Evolutionary conservation across 1,284 basidiomycete genomes (phyloP).

Genomic region (Uromyces viciae-fabae): DNA sequence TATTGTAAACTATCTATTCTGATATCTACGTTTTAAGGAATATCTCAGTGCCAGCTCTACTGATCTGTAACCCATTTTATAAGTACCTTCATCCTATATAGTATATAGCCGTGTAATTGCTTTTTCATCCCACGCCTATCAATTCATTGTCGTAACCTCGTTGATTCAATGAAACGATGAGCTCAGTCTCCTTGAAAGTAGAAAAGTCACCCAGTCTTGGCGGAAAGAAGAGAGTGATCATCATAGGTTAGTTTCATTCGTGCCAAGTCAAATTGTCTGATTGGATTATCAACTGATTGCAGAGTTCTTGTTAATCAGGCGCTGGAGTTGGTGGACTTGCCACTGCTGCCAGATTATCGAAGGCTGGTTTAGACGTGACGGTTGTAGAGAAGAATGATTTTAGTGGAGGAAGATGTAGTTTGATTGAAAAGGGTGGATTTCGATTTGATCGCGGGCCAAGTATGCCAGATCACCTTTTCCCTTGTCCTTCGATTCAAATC

Average conservation of each 20-base stretch:
- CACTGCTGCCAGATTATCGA: slow-evolving; percentile 58
- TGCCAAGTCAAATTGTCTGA: too few species aligned
- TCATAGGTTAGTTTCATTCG: slow-evolving; percentile 30
- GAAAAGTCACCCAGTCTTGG: slow-evolving; percentile 2
- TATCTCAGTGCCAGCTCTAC: too few species aligned
- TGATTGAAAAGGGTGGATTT: slow-evolving; percentile 59
- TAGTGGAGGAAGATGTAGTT: slow-evolving; percentile 60
- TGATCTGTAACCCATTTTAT: too few species aligned
- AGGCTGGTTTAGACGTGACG: slow-evolving; percentile 58
- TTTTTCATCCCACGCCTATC: too few species aligned
- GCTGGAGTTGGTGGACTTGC: slow-evolving; percentile 59
- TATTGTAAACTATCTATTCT: too few species aligned
- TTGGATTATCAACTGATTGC: background rate
- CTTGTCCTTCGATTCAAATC: background rate
- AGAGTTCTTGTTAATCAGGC: slow-evolving; percentile 49
- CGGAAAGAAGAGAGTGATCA: slow-evolving; percentile 39
- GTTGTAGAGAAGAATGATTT: slow-evolving; percentile 58
- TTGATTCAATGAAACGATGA: background rate
- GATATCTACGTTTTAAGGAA: too few species aligned
- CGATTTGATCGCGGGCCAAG: slow-evolving; percentile 44
- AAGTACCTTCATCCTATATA: too few species aligned
- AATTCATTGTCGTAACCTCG: background rate
- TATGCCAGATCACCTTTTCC: background rate
- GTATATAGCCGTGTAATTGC: too few species aligned
- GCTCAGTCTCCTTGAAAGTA: slow-evolving; percentile 7